Percentiles rank a stretch among this genome's conserved stretches.
These are phyloP conservation scores for Elongisporangium anandrum DNA, from an alignment of 352 stramenopile genomes.

Conservation along the genomic window DNA sequence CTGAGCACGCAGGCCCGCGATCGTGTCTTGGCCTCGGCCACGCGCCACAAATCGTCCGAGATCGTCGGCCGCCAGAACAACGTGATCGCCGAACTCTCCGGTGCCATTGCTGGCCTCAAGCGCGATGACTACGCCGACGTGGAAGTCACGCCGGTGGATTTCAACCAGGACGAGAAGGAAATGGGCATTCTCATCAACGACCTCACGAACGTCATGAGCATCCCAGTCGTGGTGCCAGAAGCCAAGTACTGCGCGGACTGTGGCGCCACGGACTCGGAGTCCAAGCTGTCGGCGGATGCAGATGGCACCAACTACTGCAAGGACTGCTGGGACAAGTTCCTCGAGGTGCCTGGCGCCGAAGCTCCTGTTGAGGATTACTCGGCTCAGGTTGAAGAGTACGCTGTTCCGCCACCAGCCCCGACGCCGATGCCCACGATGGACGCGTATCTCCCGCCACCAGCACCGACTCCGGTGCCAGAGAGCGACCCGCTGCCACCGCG, in stretches of 20 bases:
- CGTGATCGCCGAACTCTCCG: constrained; percentile 69
- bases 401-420: constrained; percentile 3
- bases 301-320: constrained; percentile 87
- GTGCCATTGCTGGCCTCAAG: constrained; percentile 68
- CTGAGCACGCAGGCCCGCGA: constrained; percentile 68
- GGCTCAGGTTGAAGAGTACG: constrained; percentile 13
- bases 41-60: constrained; percentile 66
- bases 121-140: constrained; percentile 73
- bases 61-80: constrained; percentile 81
- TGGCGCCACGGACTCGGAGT: constrained; percentile 68
- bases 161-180: constrained; percentile 61
- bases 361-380: constrained; percentile 4
- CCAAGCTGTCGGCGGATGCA: constrained; percentile 73
- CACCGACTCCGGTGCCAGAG: constrained; percentile 12
- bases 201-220: constrained; percentile 76
- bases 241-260: constrained; percentile 82
- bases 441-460: constrained; percentile 5
- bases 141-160: constrained; percentile 49
- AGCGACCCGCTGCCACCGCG: background rate
- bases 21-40: constrained; percentile 63
- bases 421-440: constrained; percentile 2
- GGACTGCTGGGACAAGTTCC: constrained; percentile 85
- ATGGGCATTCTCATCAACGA: constrained; percentile 71
- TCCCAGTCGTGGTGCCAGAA: constrained; percentile 66
- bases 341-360: constrained; percentile 37